Evolutionary conservation across 2,329 filamentous ascomycete genomes (phyloP), one percentile per base, ranked within the genome.

Genomic region (Fusarium oligoseptatum): DNA sequence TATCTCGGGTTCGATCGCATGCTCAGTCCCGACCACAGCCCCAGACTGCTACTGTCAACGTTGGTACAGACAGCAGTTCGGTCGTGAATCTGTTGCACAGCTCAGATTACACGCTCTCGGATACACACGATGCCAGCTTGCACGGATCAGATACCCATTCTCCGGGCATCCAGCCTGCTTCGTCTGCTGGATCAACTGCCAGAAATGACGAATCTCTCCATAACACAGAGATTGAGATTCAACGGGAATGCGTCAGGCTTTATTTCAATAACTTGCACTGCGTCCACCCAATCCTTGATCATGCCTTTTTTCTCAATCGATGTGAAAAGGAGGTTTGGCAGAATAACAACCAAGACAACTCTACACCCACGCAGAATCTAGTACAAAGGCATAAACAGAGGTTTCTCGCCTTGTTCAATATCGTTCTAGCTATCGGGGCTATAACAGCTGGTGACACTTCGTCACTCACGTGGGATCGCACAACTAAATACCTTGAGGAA

Each of bases 241-340:
- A 61, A 22, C 57, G 64, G 11, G 67, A 70, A 67, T 70, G 67
- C 12, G 41, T 55, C 6, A 43, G 64, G 1, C 50, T 70, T 15
- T 70, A 70, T n/a, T 67, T 70, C 45, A 10, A 39, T 5, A 70
- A 70, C 20, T 24, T 70, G 4, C 67, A 70, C 36, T 70, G 67
- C 45, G 24, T 70, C 20, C 67, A 70, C 32, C 67, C 64, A 7
- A 63, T 70, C 14, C 52, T 70, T 17, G 58, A 70, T 10, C 67
- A 63, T 22, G 11, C 58, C 22, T 52, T 17, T 5, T 70, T 70
- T 41, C 63, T 70, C 5, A 17, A 3, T 17, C 48, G 64, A 2
- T 63, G 67, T 29, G 64, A 70, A 27, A 62, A 37, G 4, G 64
- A 67, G n/a, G 39, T 63, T 62, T 43, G 67, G 56, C 17, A 20